Base-by-base conservation (phyloP, 345 rosid genomes). In the Nephelium lappaceum region DNA sequence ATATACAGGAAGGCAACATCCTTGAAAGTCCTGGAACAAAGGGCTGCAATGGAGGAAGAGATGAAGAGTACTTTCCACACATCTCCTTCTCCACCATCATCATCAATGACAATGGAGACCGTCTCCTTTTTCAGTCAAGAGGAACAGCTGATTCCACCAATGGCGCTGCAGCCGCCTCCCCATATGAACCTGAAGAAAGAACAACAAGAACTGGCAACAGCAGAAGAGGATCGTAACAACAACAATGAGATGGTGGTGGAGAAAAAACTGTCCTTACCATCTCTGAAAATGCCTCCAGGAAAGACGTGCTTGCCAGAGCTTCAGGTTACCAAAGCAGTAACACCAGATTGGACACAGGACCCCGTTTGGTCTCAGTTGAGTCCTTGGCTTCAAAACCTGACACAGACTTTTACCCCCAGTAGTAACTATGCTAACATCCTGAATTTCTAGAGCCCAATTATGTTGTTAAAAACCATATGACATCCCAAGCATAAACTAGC, bases 1-100 rank as follows among this genome's bases (percentile, higher is more conserved):
- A 91, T 96, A 78, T 96, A 92, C 15, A 86, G 95, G 74, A 96
- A 96, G 80, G 99, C 99, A 15, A 93, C 98, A 43, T 88, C 99
- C 21, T 53, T 93, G 75, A 96, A 92, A 76, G 98, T 90, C 57
- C 78, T 96, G 69, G 98, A 93, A 85, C 95, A 88, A 72, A 93
- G 94, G 78, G 99, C 98, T 14, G 89, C 91, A 23, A 73, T 82
- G 87, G 97, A 88, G 67, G 92, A 90, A 82, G 86, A 79, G 41
- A 72, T 55, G 67, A 87, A 81, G 82, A 49, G 78, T 51, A 82
- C 21, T 73, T 23, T 60, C 5, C 81, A 83, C 36, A 67, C 86
- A 74, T 83, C 88, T 2, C 81, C 92, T 60, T 74, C 89, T 41
- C 88, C 93, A 55, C 74, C 76, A 10, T 74, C 88, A 0, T 78